These are phyloP conservation scores for Miscanthus sacchariflorus DNA, from an alignment of 202 grass and related monocot species.

Conservation along the genomic window DNA sequence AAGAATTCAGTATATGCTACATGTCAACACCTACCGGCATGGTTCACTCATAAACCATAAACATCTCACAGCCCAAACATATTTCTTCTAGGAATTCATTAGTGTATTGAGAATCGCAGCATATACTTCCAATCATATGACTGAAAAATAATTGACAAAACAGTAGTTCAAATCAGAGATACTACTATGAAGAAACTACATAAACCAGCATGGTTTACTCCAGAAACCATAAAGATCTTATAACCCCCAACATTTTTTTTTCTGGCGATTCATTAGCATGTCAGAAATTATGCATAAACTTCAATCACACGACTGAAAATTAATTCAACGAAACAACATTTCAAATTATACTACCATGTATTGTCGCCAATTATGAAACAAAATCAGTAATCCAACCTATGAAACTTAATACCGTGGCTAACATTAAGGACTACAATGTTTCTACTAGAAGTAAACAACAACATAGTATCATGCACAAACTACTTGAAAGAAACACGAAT, in stretches of 20 bases:
- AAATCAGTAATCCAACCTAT: neutral
- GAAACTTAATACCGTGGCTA: constrained; percentile 2
- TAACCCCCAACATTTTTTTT: neutral
- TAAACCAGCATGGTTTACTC: neutral
- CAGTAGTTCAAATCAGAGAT: neutral
- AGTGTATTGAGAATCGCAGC: neutral
- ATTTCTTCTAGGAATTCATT: constrained; percentile 7
- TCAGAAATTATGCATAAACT: constrained; percentile 21
- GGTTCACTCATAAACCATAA: neutral
- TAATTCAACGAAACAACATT: constrained; percentile 21
- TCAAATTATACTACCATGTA: neutral
- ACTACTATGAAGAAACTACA: neutral
- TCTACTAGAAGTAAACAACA: neutral
- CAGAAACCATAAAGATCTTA: neutral
- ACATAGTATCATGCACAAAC: neutral
- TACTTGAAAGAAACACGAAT: neutral
- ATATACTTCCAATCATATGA: constrained; percentile 6
- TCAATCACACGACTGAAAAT: neutral
- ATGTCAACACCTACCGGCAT: neutral
- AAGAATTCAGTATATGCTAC: neutral
- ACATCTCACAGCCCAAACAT: neutral
- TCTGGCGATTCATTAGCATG: neutral
- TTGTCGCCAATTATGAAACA: neutral
- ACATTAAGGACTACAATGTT: constrained; percentile 3
- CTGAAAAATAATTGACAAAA: neutral